These are phyloP conservation scores for Agrocybe pediades DNA, from an alignment of 768 basidiomycete species.

Conservation along the genomic window DNA sequence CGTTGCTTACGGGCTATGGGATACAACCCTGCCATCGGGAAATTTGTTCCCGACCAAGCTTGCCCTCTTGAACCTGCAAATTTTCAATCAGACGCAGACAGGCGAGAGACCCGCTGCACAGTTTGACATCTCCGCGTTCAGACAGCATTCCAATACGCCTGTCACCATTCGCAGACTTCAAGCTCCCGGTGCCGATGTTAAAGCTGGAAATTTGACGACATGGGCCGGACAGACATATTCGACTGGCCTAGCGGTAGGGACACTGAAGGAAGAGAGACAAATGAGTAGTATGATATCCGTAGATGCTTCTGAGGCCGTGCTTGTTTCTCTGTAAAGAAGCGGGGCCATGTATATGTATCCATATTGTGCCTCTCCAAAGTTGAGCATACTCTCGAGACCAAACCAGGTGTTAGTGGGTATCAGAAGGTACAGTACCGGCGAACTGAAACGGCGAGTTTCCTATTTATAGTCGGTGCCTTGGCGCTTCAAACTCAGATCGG, in stretches of 20 bases:
- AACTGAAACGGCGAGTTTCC: too few relatives aligned
- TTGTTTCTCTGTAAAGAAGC: conserved; percentile 30
- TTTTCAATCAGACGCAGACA: conserved; percentile 49
- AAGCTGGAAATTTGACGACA: conserved; percentile 41
- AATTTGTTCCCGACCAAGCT: conserved; percentile 44
- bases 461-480: not conserved
- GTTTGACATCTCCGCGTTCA: conserved; percentile 47
- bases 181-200: conserved; percentile 50
- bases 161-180: conserved; percentile 43
- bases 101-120: conserved; percentile 41
- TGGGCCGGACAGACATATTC: conserved; percentile 56
- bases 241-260: conserved; percentile 39
- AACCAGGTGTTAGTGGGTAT: too few relatives aligned
- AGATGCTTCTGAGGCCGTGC: conserved; percentile 30
- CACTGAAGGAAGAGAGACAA: conserved; percentile 39
- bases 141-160: conserved; percentile 25
- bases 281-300: conserved; percentile 24
- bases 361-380: too few relatives aligned
- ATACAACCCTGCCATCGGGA: conserved; percentile 24
- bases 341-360: too few relatives aligned
- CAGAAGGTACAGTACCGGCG: too few relatives aligned
- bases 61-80: conserved; percentile 50
- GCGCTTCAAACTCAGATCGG: not conserved
- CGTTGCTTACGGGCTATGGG: conserved; percentile 56
- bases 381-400: too few relatives aligned